Evolutionary conservation across 2,329 filamentous ascomycete genomes (phyloP).

Genomic region (Claviceps spartinae): DNA sequence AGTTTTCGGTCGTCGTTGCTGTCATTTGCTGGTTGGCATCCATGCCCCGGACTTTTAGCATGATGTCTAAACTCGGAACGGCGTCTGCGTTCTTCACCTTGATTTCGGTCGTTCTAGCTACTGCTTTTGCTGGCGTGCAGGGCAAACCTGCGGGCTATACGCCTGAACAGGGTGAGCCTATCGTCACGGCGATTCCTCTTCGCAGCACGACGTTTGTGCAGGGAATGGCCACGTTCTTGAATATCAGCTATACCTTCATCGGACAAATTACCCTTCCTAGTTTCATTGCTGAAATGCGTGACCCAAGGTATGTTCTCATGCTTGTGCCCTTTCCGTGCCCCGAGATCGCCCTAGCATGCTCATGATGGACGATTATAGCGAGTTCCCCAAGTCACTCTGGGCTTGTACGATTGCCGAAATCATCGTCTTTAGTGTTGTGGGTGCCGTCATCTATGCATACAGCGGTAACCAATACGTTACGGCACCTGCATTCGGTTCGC

Average conservation of each 20-base stretch:
- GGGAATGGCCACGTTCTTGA: slow-evolving; percentile 79
- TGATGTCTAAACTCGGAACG: slow-evolving; percentile 66
- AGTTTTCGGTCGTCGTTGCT: slow-evolving; percentile 61
- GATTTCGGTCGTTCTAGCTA: slow-evolving; percentile 70
- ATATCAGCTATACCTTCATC: slow-evolving; percentile 94
- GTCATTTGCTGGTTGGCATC: slow-evolving; percentile 67
- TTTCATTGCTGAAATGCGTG: slow-evolving; percentile 89
- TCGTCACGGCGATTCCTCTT: slow-evolving; percentile 54
- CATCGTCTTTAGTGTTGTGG: slow-evolving; percentile 72
- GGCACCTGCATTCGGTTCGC: slow-evolving; percentile 72
- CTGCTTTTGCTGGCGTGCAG: slow-evolving; percentile 69
- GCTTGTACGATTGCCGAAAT: slow-evolving; percentile 80
- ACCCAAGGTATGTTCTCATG: slow-evolving; percentile 29
- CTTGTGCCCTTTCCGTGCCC: background rate
- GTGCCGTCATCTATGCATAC: slow-evolving; percentile 70
- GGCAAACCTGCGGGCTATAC: slow-evolving; percentile 56
- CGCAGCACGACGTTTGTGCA: slow-evolving; percentile 64
- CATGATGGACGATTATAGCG: slow-evolving; percentile 33
- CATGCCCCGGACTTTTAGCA: slow-evolving; percentile 71
- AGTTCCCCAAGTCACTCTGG: slow-evolving; percentile 90
- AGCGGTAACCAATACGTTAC: slow-evolving; percentile 84
- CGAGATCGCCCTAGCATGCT: background rate
- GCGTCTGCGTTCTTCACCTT: slow-evolving; percentile 80
- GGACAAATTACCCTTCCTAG: slow-evolving; percentile 87
- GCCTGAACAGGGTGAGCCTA: slow-evolving; percentile 44